Conservation (phyloP, 169 alveolate genomes). For the Plasmodium cynomolgi region DNA sequence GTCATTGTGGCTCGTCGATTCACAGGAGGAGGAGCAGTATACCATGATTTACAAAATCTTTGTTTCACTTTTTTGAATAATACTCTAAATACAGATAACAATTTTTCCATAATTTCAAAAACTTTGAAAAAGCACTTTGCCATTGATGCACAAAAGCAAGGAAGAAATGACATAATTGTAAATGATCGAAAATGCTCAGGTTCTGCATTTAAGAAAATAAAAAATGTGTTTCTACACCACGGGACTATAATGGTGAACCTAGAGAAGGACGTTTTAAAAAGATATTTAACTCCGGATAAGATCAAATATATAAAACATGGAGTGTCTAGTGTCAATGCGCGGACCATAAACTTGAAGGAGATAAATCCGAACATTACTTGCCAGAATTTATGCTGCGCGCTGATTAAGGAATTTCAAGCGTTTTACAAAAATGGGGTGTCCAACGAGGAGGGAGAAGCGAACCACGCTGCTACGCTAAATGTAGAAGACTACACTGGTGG, state of each 20-base stretch:
- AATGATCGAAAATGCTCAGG: constrained; percentile 91
- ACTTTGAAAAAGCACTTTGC: constrained; percentile 85
- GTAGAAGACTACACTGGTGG: neutral
- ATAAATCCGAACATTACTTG: constrained; percentile 77
- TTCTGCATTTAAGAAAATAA: constrained; percentile 91
- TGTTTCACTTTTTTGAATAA: constrained; percentile 90
- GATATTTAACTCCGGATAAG: constrained; percentile 88
- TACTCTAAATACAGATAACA: constrained; percentile 83
- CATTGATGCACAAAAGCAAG: constrained; percentile 85
- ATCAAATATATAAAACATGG: constrained; percentile 86
- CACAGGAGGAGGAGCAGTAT: constrained; percentile 98
- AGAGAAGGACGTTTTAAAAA: constrained; percentile 79
- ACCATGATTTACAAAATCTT: constrained; percentile 92
- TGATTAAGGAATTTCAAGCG: constrained; percentile 75
- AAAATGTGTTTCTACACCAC: constrained; percentile 91
- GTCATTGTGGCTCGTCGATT: constrained; percentile 92
- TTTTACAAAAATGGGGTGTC: constrained; percentile 6
- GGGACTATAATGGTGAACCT: constrained; percentile 91
- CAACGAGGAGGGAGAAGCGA: neutral
- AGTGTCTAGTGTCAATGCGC: constrained; percentile 86
- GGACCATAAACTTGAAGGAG: constrained; percentile 84
- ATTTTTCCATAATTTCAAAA: constrained; percentile 84
- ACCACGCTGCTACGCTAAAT: neutral
- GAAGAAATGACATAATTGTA: constrained; percentile 92
- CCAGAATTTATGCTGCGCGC: constrained; percentile 77